Base-by-base conservation (phyloP, 345 rosid genomes). In the Salix udensis region DNA sequence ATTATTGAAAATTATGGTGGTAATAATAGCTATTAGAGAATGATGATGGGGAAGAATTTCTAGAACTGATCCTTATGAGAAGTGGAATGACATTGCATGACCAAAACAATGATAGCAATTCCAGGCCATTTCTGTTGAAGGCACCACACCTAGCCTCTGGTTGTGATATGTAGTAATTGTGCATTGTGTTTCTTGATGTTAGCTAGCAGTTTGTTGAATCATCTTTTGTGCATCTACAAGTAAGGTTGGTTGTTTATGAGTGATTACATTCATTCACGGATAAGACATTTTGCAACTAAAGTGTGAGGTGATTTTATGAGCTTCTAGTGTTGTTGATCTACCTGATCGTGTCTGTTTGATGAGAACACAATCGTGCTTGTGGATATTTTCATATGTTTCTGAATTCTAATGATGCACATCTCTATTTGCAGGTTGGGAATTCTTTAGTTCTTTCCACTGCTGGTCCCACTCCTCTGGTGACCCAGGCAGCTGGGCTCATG, bases 401-500 rank as follows among this genome's bases (percentile, higher is more conserved):
- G 53, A 61, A 28, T 39, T 78, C 62, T 68, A 76, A 83, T 77
- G 74, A 77, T 88, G 71, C 75, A 58, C 77, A 14, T 80, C 31
- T 76, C 61, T 80, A 66, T 67, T 85, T 84, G 68, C 90, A 94
- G 98, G 91, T 86, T 75, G 91, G 91, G 78, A 92, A 88, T 82
- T 85, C 95, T 52, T 68, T 89, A 65, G 96, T 84, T 65, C 76
- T 89, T 73, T 86, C 98, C 19, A 83, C 95, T 34, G 86, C 87
- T 15, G 89, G 97, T 81, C 87, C 90, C 78, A 81, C 90, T 68
- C 89, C 96, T n/a, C 68, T 86, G 70, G 91, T 74, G 75, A 94
- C 97, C 78, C 98, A 94, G 77, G 90, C 97, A 39, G 84, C 90
- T 76, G 97, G 95, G 67, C 79, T 83, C 65, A 86, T 89, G 95